Conservation (phyloP, 768 basidiomycete species). For the Boletellus ananas region DNA sequence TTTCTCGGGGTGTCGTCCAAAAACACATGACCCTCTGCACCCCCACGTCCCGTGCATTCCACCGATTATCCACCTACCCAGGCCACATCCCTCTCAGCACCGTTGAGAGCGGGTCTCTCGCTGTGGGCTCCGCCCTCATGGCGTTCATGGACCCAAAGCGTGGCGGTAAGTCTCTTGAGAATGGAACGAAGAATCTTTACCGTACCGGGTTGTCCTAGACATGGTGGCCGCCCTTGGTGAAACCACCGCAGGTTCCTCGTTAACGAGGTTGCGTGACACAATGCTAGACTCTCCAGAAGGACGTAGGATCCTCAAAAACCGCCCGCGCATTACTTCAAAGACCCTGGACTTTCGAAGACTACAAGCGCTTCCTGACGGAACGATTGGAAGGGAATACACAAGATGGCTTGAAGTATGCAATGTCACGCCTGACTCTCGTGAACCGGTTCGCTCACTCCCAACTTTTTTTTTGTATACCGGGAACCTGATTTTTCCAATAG, state of each 20-base stretch:
- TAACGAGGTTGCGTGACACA: constrained; percentile 68
- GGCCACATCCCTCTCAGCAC: constrained; percentile 79
- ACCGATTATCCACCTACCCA: constrained; percentile 53
- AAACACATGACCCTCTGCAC: not conserved
- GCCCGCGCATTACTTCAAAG: constrained; percentile 74
- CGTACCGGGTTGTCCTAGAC: constrained; percentile 46
- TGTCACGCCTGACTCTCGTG: constrained; percentile 91
- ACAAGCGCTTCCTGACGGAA: constrained; percentile 65
- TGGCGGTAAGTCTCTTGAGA: constrained; percentile 56
- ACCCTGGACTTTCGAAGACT: constrained; percentile 73
- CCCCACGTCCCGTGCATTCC: constrained; percentile 7
- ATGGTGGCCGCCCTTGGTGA: constrained; percentile 95
- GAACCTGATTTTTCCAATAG: constrained; percentile 38
- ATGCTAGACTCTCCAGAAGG: constrained; percentile 85
- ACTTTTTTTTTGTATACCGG: not conserved
- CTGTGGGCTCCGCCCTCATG: constrained; percentile 81
- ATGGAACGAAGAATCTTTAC: not conserved
- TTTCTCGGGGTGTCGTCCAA: not conserved
- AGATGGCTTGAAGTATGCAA: constrained; percentile 87
- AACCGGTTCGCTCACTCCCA: constrained; percentile 57
- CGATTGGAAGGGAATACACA: constrained; percentile 82
- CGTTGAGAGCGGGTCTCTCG: constrained; percentile 82
- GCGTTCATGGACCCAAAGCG: constrained; percentile 77
- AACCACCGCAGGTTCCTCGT: constrained; percentile 78
- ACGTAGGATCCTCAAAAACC: constrained; percentile 73